Evolutionary conservation across 345 rosid species (phyloP), one percentile per base, ranked within the genome.

Genomic region (Geranium brycei): DNA sequence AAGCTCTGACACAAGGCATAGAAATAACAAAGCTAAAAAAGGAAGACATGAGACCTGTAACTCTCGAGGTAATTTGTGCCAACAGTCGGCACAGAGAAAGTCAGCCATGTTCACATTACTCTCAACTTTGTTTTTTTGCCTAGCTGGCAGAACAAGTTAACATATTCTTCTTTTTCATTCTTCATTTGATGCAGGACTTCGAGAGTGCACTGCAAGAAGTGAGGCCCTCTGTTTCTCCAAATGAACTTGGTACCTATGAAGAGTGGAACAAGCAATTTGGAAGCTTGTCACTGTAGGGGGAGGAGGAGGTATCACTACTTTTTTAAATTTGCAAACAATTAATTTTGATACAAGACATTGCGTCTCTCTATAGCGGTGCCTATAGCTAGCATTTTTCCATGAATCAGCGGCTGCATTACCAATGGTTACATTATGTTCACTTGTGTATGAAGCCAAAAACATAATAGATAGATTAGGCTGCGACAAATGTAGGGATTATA

Each of bases 221-320:
- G 65, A 82, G 92, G 66, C 91, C 97, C 38, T 90, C 97, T 0
- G 99, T 93, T 72, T 90, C 99, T 61, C 59, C 53, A 69, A 81
- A 75, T 32, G 99, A 93, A 79, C 81, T 90, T 12, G 89, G 91
- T 32, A 68, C 75, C 31, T 90, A 83, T 61, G 96, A 86, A 8
- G 85, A 76, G 17, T 88, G 97, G 97, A 93, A 93, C 87, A 85
- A 78, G 68, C 95, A 93, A 82, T 86, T 93, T 62, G 97, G 95
- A 68, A 88, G 95, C 82, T 71, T 90, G 64, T 75, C 90, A 47
- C 83, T 82, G 6, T 93, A 80, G 72, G 28, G 2, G 28, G 28
- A 23, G 28, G 28, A 23, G 28, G 28, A 23, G 28, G 40, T 31
- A 71, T 66, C 62, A 47, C 53, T 47, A 10, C 15, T 47, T 47